These are phyloP conservation scores for Pichia kudriavzevii DNA, from an alignment of 1,139 yeast genomes.

Conservation along the genomic window DNA sequence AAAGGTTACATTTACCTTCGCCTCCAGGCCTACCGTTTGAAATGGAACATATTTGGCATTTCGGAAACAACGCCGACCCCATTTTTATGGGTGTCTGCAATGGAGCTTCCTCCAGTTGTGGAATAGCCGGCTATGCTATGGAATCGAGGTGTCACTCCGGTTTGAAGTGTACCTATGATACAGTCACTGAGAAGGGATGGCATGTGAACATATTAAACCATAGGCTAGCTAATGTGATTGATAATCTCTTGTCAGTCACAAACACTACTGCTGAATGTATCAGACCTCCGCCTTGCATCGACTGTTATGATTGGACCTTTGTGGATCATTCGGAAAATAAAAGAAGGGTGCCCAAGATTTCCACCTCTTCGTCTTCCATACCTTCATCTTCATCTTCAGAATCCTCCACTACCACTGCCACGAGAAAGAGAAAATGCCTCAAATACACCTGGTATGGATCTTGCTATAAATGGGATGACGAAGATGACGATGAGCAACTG, in stretches of 20 bases:
- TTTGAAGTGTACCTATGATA: conserved; percentile 79
- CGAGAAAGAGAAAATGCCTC: conserved; percentile 23
- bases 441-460: conserved; percentile 32
- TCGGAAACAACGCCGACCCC: conserved; percentile 97
- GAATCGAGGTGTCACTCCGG: conserved; percentile 96
- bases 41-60: conserved; percentile 84
- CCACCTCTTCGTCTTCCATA: conserved; percentile 3
- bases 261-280: conserved; percentile 72
- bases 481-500: conserved; percentile 7
- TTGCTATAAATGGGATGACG: conserved; percentile 29
- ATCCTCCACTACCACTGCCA: conserved; percentile 15
- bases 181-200: conserved; percentile 88
- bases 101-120: conserved; percentile 88
- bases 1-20: conserved; percentile 78
- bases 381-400: conserved; percentile 14
- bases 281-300: conserved; percentile 73
- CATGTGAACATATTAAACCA: conserved; percentile 82
- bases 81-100: conserved; percentile 94
- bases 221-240: conserved; percentile 85
- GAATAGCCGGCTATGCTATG: conserved; percentile 94
- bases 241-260: conserved; percentile 63
- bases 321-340: conserved; percentile 38
- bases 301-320: conserved; percentile 89
- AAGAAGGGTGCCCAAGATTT: conserved; percentile 14
- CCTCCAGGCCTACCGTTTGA: conserved; percentile 85